phyloP scores from a whole-genome alignment of 148 eudicot species.

The Fagopyrum homotropicum region DNA sequence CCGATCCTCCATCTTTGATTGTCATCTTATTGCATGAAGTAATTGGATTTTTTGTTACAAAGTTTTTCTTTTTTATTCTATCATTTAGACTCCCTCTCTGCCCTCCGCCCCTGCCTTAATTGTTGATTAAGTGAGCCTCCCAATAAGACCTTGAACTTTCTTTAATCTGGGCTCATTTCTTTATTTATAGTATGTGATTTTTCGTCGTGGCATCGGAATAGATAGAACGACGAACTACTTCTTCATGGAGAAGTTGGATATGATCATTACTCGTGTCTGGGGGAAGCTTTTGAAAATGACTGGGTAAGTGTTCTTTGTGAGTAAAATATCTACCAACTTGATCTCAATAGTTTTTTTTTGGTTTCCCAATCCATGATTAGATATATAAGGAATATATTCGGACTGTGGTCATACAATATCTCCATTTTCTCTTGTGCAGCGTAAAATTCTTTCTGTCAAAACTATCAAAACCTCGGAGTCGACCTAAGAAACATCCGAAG shows the following conservation, averaged over 20 bases:
- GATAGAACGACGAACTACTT: conserved; percentile 80
- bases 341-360: not conserved
- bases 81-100: not conserved
- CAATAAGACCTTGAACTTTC: not conserved
- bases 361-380: not conserved
- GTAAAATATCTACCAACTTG: not conserved
- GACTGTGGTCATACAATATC: not conserved
- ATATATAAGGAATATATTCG: not conserved
- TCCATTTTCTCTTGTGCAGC: conserved; percentile 25
- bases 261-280: conserved; percentile 77
- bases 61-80: too few species aligned
- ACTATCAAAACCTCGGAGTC: conserved; percentile 32
- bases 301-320: conserved; percentile 32
- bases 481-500: conserved; percentile 36
- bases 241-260: conserved; percentile 91
- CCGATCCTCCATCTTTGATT: not conserved
- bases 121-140: not conserved
- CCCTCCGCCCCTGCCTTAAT: not conserved
- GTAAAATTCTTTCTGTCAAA: conserved; percentile 42
- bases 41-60: not conserved
- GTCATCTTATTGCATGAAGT: not conserved
- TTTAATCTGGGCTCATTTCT: not conserved
- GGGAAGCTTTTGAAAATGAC: conserved; percentile 60
- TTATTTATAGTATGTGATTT: conserved; percentile 58
- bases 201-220: conserved; percentile 92